Base-by-base conservation (phyloP, 2,329 filamentous ascomycete genomes). In the Metarhizium album region DNA sequence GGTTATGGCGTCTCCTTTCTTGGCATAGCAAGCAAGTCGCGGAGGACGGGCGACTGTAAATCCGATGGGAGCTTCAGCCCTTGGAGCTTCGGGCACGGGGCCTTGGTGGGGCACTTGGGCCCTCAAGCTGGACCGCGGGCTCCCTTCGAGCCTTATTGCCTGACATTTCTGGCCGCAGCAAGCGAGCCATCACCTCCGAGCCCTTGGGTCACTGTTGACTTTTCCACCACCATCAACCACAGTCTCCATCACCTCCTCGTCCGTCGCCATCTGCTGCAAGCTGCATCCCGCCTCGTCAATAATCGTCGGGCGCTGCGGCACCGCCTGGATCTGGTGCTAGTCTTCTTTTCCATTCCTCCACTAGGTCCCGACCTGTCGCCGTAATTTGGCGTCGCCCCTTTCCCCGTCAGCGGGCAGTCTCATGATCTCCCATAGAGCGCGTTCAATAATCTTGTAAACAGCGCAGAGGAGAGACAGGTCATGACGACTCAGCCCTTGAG, bases 401-500 rank as follows among this genome's bases (percentile, higher is more conserved):
- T 37, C 33, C 40, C 38, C 47, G 46, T 52, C 35, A 46, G n/a
- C 31, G 20, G 42, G 47, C 43, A 55, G 51, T 55, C 54, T 53
- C 53, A 55, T 55, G 20, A 20, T 46, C 56, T 46, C 59, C 61
- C 54, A 46, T 52, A 45, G 48, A 53, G 45, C 51, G 58, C 57
- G 54, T 53, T 59, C 54, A 60, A 62, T 57, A 54, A 64, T 63
- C 52, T 55, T 64, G 64, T 67, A 67, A 67, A 65, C 61, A 59
- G 57, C 63, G 55, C 57, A 55, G 58, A 55, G 61, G 58, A 56
- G 53, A 54, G 52, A 42, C 47, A 45, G 51, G 50, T 50, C 42
- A 57, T 57, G 49, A 54, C 50, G 47, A 49, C 48, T 46, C 52
- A 43, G 50, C 51, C 47, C 50, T 51, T 50, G 50, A 52, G 48